Conservation (phyloP, 441 rosid species). For the Gossypium armourianum region DNA sequence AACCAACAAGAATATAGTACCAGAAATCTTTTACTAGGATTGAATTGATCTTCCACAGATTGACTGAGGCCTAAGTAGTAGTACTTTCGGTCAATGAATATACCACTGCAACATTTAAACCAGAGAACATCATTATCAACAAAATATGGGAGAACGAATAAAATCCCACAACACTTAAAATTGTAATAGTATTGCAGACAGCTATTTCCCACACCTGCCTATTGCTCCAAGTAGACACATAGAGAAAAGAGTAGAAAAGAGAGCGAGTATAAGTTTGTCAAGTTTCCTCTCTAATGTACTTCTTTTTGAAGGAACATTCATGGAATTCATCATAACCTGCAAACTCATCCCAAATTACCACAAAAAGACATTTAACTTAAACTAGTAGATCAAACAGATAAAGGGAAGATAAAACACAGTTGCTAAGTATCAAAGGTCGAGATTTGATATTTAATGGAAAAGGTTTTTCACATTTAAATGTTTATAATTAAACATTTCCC, state of each 20-base stretch:
- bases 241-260: conserved; percentile 69
- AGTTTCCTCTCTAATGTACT: conserved; percentile 97
- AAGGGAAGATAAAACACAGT: background rate
- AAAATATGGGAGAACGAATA: conserved; percentile 4
- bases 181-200: background rate
- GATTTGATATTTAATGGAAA: conserved; percentile 5
- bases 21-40: conserved; percentile 56
- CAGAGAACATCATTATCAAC: conserved; percentile 12
- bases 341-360: conserved; percentile 24
- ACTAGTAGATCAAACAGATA: background rate
- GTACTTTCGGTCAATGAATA: conserved; percentile 61
- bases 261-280: conserved; percentile 84
- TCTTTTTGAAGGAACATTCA: conserved; percentile 97
- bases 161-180: background rate
- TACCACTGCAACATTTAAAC: conserved; percentile 52
- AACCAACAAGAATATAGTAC: conserved; percentile 30
- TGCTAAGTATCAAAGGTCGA: background rate
- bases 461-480: conserved; percentile 1
- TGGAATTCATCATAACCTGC: conserved; percentile 99
- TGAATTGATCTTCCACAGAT: conserved; percentile 39
- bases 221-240: conserved; percentile 84
- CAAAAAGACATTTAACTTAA: conserved; percentile 5
- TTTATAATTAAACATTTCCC: background rate
- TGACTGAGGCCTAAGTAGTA: conserved; percentile 54
- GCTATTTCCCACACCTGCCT: conserved; percentile 49